Base-by-base conservation (phyloP, 768 basidiomycete species). In the Chalciporus chontae region DNA sequence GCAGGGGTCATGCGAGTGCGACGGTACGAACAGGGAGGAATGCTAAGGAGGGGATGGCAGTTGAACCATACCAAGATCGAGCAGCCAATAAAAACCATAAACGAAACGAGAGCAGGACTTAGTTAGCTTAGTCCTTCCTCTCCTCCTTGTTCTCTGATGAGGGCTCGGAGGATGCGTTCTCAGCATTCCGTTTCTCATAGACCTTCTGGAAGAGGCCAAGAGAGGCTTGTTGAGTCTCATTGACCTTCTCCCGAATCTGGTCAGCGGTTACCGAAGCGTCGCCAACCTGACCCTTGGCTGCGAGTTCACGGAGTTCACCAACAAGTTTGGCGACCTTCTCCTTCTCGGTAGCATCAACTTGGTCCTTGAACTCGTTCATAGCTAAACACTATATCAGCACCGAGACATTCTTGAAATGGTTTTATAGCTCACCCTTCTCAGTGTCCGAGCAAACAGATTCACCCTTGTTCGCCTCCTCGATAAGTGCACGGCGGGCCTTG, bases 151-250 rank as follows among this genome's bases (percentile, higher is more conserved):
- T 71, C 62, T 73, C 69, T 7, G 68, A 31, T 68, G 62, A 43
- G 67, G 72, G 51, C 73, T 77, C 48, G 18, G 78, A 73, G 17
- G 79, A 65, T 34, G 67, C 73, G 55, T 77, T 79, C 71, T 91
- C 89, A 24, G 87, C 85, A 58, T 80, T 82, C 50, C 87, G 83
- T 81, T 95, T 95, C 79, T 94, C 91, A 67, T 94, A 94, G 13
- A 91, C 84, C 85, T 94, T 95, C 72, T 95, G 89, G 94, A 98
- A 98, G 51, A 98, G 85, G 52, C 90, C 90, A 32, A 98, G 83
- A 15, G 92, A 94, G 14, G 94, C 95, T 61, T 89, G 85, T 65
- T 98, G 95, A 5, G 93, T 92, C 74, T 93, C 92, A 68, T 78
- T 84, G 63, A 95, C 87, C 81, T 93, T 94, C 68, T 88, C 87